These are phyloP conservation scores for Boletus edulis DNA, from an alignment of 768 basidiomycete species.

Conservation along the genomic window DNA sequence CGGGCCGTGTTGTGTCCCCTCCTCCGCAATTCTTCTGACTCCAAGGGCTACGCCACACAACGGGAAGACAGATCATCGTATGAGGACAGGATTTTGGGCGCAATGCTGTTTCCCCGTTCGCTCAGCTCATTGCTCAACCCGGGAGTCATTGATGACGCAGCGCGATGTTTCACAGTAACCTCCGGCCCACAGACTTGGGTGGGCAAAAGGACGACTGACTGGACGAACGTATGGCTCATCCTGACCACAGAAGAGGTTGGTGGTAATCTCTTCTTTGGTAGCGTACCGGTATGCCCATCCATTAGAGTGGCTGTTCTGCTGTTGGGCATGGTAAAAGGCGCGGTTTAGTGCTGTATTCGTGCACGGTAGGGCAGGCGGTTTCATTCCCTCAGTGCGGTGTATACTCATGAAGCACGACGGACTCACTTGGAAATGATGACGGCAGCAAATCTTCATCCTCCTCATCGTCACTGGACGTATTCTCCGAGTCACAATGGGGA, in stretches of 20 bases:
- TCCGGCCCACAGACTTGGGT: not conserved
- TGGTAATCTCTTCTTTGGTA: conserved; percentile 28
- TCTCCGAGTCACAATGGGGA: conserved; percentile 1
- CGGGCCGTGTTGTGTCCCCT: too few species aligned
- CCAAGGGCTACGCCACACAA: not conserved
- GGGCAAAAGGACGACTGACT: not conserved
- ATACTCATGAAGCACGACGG: not conserved
- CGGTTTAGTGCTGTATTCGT: conserved; percentile 18
- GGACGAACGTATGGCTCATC: conserved; percentile 9
- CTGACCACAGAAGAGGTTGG: conserved; percentile 24
- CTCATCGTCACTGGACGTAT: conserved; percentile 13
- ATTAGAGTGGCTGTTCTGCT: not conserved
- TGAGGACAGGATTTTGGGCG: not conserved
- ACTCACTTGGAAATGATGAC: conserved; percentile 29
- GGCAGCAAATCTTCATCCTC: conserved; percentile 8
- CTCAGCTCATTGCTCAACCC: conserved; percentile 2
- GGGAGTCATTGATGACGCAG: conserved; percentile 7
- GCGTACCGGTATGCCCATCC: conserved; percentile 33
- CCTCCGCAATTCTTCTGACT: not conserved
- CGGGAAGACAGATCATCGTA: not conserved
- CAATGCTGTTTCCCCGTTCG: not conserved
- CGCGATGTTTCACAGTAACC: not conserved
- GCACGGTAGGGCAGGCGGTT: not conserved
- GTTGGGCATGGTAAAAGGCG: conserved; percentile 15
- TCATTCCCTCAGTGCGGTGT: not conserved